phyloP scores from a whole-genome alignment of 257 asterid species.

The Craterostigma plantagineum region DNA sequence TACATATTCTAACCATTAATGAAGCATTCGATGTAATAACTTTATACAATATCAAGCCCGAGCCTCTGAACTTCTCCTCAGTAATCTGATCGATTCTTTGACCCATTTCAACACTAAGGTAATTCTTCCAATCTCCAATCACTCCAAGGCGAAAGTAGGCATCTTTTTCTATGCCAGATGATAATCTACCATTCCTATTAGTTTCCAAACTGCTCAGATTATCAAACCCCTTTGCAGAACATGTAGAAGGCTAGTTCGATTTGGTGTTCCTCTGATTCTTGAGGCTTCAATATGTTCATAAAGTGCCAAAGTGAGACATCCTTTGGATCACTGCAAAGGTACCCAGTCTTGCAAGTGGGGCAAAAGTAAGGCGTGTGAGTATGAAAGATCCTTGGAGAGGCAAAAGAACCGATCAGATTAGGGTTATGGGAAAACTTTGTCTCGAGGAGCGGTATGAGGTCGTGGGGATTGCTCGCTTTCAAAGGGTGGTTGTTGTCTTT shows the following conservation, averaged over 20 bases:
- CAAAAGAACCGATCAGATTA: no score
- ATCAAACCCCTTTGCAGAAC: constrained; percentile 27
- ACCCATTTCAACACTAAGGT: constrained; percentile 15
- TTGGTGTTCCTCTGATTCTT: constrained; percentile 3
- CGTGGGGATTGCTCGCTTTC: no score
- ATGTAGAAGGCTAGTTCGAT: constrained; percentile 14
- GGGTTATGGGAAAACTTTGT: no score
- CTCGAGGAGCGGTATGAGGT: no score
- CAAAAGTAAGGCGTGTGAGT: no score
- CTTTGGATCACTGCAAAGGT: no score
- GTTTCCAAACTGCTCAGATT: constrained; percentile 17
- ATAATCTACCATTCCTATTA: constrained; percentile 20
- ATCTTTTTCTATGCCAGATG: constrained; percentile 25
- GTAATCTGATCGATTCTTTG: constrained; percentile 20
- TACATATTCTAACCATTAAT: no score
- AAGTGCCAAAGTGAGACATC: no score
- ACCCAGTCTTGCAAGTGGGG: no score
- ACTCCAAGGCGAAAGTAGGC: constrained; percentile 26
- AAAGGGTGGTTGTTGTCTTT: no score
- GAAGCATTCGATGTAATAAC: no score
- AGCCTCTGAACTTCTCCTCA: constrained; percentile 17
- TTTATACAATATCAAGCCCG: constrained; percentile 11
- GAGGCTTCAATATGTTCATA: constrained; percentile 15
- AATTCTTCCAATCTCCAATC: constrained; percentile 37
- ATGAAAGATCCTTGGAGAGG: no score